phyloP scores from a whole-genome alignment of 83 land plant genomes.

The Isoetes engelmannii region DNA sequence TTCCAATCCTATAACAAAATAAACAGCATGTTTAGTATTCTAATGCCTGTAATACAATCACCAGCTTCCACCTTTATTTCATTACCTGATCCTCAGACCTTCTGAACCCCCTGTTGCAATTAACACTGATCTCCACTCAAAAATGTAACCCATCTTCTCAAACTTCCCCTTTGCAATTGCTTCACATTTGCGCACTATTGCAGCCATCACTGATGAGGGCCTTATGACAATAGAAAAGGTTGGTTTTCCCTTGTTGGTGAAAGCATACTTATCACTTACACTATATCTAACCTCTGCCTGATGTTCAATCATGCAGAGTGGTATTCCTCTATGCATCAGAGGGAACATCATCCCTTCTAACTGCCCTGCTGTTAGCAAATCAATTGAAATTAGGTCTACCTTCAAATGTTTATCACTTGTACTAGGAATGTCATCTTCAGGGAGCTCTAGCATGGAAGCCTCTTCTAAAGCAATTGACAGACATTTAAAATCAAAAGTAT shows the following conservation, averaged over 20 bases:
- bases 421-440: too few relatives aligned
- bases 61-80: background rate
- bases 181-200: conserved; percentile 10
- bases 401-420: too few relatives aligned
- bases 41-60: background rate
- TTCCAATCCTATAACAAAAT: conserved; percentile 21
- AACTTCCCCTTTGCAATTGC: conserved; percentile 2
- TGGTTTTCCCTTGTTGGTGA: conserved; percentile 16
- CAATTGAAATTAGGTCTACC: too few relatives aligned
- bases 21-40: background rate
- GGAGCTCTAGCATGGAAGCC: too few relatives aligned
- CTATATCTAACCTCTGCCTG: conserved; percentile 14
- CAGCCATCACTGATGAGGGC: conserved; percentile 6
- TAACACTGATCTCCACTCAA: conserved; percentile 6
- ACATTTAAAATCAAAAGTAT: too few relatives aligned
- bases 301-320: conserved; percentile 8
- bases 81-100: conserved; percentile 17
- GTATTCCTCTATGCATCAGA: conserved; percentile 10
- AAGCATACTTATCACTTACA: conserved; percentile 21
- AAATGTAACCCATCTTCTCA: background rate
- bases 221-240: conserved; percentile 15
- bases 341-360: background rate
- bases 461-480: too few relatives aligned
- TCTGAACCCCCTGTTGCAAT: conserved; percentile 7
- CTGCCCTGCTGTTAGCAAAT: too few relatives aligned